Conservation (phyloP, 2,329 filamentous ascomycete genomes). For the Venturia aucupariae region DNA sequence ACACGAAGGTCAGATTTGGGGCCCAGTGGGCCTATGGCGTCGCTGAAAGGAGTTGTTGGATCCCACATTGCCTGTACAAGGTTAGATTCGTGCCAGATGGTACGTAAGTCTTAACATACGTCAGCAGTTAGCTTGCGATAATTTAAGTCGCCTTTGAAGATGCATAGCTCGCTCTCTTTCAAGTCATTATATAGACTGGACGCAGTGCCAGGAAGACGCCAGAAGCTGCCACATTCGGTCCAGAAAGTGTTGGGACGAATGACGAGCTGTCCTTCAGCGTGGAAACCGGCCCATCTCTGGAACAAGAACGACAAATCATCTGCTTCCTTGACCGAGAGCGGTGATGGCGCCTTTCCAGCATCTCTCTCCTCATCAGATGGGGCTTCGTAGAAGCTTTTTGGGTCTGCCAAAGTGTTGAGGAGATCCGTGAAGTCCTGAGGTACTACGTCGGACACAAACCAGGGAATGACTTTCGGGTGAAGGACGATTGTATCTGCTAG, state of each 20-base stretch:
- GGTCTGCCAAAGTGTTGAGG: conserved; percentile 67
- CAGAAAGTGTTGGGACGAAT: conserved; percentile 84
- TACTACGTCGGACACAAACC: conserved; percentile 95
- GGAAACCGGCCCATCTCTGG: conserved; percentile 66
- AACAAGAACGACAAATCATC: conserved; percentile 68
- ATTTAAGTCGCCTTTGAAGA: conserved; percentile 97
- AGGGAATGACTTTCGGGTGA: conserved; percentile 90
- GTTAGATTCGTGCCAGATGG: background rate
- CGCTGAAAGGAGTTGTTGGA: conserved; percentile 73
- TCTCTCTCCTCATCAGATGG: conserved; percentile 57
- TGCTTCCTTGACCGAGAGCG: conserved; percentile 59
- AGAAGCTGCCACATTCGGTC: conserved; percentile 81
- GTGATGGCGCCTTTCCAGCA: conserved; percentile 45
- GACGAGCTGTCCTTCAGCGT: conserved; percentile 74
- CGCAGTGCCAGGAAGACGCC: conserved; percentile 66
- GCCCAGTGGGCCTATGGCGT: conserved; percentile 80
- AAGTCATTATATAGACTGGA: conserved; percentile 66
- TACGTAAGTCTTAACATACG: conserved; percentile 43
- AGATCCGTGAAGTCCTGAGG: conserved; percentile 79
- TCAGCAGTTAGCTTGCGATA: conserved; percentile 89
- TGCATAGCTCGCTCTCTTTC: conserved; percentile 72
- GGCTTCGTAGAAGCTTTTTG: conserved; percentile 68
- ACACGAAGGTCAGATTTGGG: conserved; percentile 73
- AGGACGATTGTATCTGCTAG: conserved; percentile 81
- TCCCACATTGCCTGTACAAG: conserved; percentile 61